These are phyloP conservation scores for Leccinum uliginosum DNA, from an alignment of 768 basidiomycete genomes.

Conservation along the genomic window DNA sequence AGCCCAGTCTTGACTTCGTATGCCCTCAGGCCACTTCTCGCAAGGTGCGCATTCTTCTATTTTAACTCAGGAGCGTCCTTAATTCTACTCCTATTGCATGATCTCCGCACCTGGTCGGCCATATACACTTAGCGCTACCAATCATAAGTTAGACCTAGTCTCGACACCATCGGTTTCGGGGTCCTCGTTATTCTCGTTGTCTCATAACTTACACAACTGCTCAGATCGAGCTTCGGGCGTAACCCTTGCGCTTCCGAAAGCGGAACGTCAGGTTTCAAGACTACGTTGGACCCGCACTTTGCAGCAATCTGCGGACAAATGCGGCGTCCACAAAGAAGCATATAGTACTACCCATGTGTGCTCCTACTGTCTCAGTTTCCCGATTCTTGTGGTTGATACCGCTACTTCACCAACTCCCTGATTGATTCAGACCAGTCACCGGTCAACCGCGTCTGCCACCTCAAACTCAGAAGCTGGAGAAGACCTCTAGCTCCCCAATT, in stretches of 20 bases:
- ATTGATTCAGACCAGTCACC: slow-evolving; percentile 1
- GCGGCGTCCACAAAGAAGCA: not conserved
- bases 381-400: not conserved
- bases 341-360: no score
- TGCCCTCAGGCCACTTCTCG: not conserved
- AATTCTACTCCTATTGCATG: not conserved
- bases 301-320: not conserved
- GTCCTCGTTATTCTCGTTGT: no score
- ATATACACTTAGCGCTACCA: not conserved
- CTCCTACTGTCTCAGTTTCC: not conserved
- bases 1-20: not conserved
- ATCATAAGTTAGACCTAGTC: no score
- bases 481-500: not conserved
- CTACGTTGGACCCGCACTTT: not conserved
- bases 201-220: no score
- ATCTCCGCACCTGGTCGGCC: not conserved
- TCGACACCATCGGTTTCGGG: not conserved
- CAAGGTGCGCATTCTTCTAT: not conserved
- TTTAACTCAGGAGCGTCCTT: not conserved
- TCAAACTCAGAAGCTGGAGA: not conserved
- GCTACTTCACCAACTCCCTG: slow-evolving; percentile 1
- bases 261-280: no score
- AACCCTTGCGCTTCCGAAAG: not conserved
- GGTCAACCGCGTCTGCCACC: not conserved
- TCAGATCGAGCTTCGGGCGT: no score